Evolutionary conservation across 75 land plant species (phyloP).

Genomic region (Pinus albicaulis): DNA sequence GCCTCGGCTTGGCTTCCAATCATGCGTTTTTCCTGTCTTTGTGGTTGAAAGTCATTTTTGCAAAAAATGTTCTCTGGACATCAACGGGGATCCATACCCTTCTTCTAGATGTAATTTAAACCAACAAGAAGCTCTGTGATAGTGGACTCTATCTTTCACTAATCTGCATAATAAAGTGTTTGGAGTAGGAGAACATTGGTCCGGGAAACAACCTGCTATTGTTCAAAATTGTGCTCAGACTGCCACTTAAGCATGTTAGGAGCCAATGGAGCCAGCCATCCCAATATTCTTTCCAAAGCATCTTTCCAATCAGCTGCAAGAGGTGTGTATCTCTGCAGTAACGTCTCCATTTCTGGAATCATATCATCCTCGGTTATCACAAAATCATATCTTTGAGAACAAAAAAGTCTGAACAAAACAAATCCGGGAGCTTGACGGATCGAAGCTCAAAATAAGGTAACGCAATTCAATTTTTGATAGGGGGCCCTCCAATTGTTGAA

Average conservation of each 20-base stretch:
- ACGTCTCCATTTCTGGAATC: too few relatives aligned
- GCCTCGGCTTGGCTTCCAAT: too few relatives aligned
- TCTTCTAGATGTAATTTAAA: slow-evolving; percentile 45
- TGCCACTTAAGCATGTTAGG: slow-evolving; percentile 88
- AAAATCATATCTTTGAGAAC: too few relatives aligned
- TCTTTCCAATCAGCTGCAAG: slow-evolving; percentile 58
- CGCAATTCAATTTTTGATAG: too few relatives aligned
- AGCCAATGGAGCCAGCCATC: slow-evolving; percentile 78
- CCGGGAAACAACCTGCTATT: slow-evolving; percentile 40
- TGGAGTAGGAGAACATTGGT: slow-evolving; percentile 71
- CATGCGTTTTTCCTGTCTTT: too few relatives aligned
- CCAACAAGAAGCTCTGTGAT: slow-evolving; percentile 79
- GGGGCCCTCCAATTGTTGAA: too few relatives aligned
- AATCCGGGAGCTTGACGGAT: too few relatives aligned
- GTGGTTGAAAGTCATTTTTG: not conserved
- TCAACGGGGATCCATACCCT: slow-evolving; percentile 1
- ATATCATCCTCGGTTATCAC: too few relatives aligned
- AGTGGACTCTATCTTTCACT: slow-evolving; percentile 62
- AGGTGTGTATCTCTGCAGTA: too few relatives aligned
- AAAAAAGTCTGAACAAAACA: too few relatives aligned
- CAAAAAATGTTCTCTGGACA: not conserved
- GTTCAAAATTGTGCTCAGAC: slow-evolving; percentile 73
- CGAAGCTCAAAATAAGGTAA: too few relatives aligned
- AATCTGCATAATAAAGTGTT: slow-evolving; percentile 67
- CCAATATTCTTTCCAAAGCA: slow-evolving; percentile 44